phyloP scores from a whole-genome alignment of 306 rosid species.

The Aeschynomene evenia region DNA sequence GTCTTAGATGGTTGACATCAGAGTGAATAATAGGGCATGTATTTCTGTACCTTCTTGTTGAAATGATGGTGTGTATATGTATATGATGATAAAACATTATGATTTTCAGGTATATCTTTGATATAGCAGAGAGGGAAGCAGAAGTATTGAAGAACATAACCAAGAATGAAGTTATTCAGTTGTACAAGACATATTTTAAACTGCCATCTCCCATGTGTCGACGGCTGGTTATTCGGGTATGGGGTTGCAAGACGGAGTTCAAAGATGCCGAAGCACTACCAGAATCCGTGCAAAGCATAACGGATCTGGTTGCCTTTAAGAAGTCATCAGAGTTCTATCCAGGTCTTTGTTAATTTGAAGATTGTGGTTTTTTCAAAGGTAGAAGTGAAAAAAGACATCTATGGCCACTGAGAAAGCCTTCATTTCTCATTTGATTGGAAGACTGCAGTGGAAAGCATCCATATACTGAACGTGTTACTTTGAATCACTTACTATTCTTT shows the following conservation, averaged over 20 bases:
- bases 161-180: constrained; percentile 68
- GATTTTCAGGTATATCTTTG: constrained; percentile 75
- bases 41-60: not conserved
- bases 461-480: constrained; percentile 1
- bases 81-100: constrained; percentile 15
- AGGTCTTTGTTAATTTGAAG: constrained; percentile 44
- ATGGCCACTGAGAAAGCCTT: constrained; percentile 14
- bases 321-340: constrained; percentile 62
- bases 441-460: not conserved
- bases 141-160: constrained; percentile 60
- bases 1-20: not conserved
- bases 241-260: constrained; percentile 83
- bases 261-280: constrained; percentile 48
- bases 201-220: constrained; percentile 73
- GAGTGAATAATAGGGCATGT: no score
- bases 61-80: not conserved
- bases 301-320: constrained; percentile 65
- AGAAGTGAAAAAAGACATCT: constrained; percentile 2
- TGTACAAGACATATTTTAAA: constrained; percentile 69
- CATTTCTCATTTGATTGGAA: constrained; percentile 3
- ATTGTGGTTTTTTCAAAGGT: constrained; percentile 6
- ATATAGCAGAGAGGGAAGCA: constrained; percentile 70
- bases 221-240: constrained; percentile 64
- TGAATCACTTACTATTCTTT: not conserved
- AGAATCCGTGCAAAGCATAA: constrained; percentile 45